These are phyloP conservation scores for Russula sp. DNA, from an alignment of 768 basidiomycete genomes.

Conservation along the genomic window DNA sequence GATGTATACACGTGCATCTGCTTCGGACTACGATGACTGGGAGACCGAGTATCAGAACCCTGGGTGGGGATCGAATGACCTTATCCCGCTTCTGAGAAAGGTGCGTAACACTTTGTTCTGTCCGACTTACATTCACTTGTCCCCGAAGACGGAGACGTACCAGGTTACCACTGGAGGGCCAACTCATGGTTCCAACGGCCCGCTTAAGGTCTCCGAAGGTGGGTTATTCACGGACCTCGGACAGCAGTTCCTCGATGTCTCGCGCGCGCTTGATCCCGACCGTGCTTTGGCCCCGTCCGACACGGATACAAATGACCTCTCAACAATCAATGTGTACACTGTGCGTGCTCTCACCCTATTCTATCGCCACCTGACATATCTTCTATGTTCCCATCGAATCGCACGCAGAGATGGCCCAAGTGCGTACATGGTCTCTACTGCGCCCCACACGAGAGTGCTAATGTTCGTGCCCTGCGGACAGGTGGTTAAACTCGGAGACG, in stretches of 20 bases:
- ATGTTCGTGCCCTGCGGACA: conserved; percentile 26
- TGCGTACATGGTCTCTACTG: conserved; percentile 26
- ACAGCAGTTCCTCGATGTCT: conserved; percentile 29
- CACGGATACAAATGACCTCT: conserved; percentile 26
- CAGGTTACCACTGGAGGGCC: conserved; percentile 28
- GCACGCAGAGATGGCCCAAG: conserved; percentile 48
- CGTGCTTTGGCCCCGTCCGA: conserved; percentile 21
- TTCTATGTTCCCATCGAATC: conserved; percentile 2
- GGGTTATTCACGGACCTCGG: conserved; percentile 26
- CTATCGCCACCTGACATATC: too few relatives aligned
- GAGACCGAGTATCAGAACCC: conserved; percentile 44
- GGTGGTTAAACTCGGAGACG: conserved; percentile 47
- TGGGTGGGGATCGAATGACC: conserved; percentile 54
- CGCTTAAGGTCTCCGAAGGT: conserved; percentile 35
- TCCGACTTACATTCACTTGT: background rate
- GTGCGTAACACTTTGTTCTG: conserved; percentile 27
- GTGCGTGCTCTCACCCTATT: conserved; percentile 16
- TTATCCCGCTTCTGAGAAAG: conserved; percentile 56
- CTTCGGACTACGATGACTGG: conserved; percentile 67
- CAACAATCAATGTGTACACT: conserved; percentile 27
- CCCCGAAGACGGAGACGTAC: conserved; percentile 36
- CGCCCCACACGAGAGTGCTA: background rate
- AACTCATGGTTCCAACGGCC: conserved; percentile 44
- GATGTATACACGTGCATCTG: conserved; percentile 53
- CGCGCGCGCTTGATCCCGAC: conserved; percentile 24